Evolutionary conservation across 2,329 filamentous ascomycete species (phyloP).

Genomic region (Alternaria angustiovoidea): DNA sequence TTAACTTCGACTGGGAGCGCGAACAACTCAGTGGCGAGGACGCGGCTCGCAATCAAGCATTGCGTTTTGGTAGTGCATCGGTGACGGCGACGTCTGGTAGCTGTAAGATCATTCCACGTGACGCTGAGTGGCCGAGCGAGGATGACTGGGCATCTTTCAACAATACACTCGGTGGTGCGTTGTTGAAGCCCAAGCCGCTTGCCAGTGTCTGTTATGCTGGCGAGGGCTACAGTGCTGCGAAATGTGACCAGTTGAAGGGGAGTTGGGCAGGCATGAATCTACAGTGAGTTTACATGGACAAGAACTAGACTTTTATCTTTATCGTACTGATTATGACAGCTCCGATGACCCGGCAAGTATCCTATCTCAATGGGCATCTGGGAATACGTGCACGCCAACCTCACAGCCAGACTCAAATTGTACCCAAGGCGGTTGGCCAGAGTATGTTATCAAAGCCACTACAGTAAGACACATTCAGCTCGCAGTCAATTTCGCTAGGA

Average conservation of each 20-base stretch:
- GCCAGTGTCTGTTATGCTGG: slow-evolving; percentile 32
- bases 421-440: slow-evolving; percentile 34
- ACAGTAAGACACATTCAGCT: slow-evolving; percentile 35
- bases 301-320: not conserved
- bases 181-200: slow-evolving; percentile 35
- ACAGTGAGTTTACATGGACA: slow-evolving; percentile 23
- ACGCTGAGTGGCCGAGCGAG: slow-evolving; percentile 32
- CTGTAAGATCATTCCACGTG: slow-evolving; percentile 32
- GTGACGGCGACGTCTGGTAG: not conserved
- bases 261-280: slow-evolving; percentile 27
- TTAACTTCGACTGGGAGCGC: slow-evolving; percentile 37
- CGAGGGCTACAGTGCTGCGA: slow-evolving; percentile 20
- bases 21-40: slow-evolving; percentile 31
- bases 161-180: slow-evolving; percentile 29
- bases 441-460: slow-evolving; percentile 36
- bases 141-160: slow-evolving; percentile 34
- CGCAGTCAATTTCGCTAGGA: slow-evolving; percentile 42
- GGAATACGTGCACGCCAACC: slow-evolving; percentile 50
- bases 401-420: slow-evolving; percentile 35
- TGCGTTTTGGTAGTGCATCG: slow-evolving; percentile 23
- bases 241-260: slow-evolving; percentile 26
- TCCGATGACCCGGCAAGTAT: slow-evolving; percentile 32
- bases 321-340: slow-evolving; percentile 16
- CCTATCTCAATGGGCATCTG: slow-evolving; percentile 37
- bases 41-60: slow-evolving; percentile 19